Percentiles rank a stretch among this genome's conserved stretches.
These are phyloP conservation scores for Flaveria sonorensis DNA, from an alignment of 129 eudicot species.

Conservation along the genomic window DNA sequence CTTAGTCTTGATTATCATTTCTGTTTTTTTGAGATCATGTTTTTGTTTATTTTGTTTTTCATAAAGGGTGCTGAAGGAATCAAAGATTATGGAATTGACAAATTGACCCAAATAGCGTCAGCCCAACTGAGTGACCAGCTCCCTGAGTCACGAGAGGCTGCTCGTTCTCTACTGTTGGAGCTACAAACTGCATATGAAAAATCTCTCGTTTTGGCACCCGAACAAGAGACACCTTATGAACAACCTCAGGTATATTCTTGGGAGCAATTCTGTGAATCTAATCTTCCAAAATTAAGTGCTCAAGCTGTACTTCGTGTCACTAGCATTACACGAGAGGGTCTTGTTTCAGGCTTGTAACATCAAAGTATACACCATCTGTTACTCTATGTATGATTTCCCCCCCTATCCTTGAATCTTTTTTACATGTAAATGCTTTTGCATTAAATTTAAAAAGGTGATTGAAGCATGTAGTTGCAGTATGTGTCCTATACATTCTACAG, in stretches of 20 bases:
- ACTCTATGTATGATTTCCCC: constrained; percentile 22
- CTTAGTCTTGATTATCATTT: neutral
- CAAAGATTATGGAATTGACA: constrained; percentile 66
- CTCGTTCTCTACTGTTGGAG: constrained; percentile 69
- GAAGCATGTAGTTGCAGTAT: constrained; percentile 46
- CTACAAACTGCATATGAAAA: constrained; percentile 55
- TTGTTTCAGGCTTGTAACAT: constrained; percentile 51
- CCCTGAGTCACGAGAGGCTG: constrained; percentile 89
- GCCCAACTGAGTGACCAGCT: constrained; percentile 84
- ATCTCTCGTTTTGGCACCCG: constrained; percentile 39
- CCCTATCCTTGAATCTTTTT: constrained; percentile 26
- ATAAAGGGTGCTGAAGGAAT: constrained; percentile 68
- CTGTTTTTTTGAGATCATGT: too few species aligned
- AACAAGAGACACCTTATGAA: constrained; percentile 37
- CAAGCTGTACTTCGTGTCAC: constrained; percentile 90
- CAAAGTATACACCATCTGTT: constrained; percentile 9
- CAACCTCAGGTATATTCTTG: constrained; percentile 50
- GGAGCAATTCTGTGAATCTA: constrained; percentile 74
- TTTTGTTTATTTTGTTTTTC: constrained; percentile 2
- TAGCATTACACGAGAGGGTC: constrained; percentile 46
- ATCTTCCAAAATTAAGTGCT: constrained; percentile 70
- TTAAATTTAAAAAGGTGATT: constrained; percentile 40
- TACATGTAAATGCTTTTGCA: constrained; percentile 72
- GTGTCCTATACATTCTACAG: constrained; percentile 32
- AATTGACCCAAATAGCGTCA: constrained; percentile 65